A percentile compares a stretch with the other conserved stretches of the same genome.
Evolutionary conservation across 179 eudicot species (phyloP).

Genomic region (Camellia oleifera): DNA sequence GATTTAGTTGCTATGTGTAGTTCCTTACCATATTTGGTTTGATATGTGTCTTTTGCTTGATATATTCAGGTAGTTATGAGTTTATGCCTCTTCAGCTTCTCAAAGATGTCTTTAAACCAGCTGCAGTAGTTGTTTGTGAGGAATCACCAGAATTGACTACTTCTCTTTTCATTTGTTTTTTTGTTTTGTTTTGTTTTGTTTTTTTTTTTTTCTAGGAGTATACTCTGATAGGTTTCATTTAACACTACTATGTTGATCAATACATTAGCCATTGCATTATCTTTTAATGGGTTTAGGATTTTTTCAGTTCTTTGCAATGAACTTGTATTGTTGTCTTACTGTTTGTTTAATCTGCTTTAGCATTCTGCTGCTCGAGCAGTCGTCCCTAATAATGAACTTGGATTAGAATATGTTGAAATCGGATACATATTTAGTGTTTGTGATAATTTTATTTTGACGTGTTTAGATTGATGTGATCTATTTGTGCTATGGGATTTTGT

Average conservation of each 20-base stretch:
- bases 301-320: not conserved
- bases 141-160: not conserved
- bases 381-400: not conserved
- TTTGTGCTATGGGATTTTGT: not conserved
- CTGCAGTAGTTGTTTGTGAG: not conserved
- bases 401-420: not conserved
- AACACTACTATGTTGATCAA: not conserved
- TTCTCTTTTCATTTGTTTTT: not conserved
- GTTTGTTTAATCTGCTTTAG: not conserved
- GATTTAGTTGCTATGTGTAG: not conserved
- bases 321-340: not conserved
- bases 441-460: not conserved
- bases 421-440: not conserved
- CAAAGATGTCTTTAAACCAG: slow-evolving; percentile 7
- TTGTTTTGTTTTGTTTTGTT: not conserved
- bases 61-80: not conserved
- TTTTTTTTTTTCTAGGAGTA: not conserved
- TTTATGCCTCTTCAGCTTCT: not conserved
- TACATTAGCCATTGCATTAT: not conserved
- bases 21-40: not conserved
- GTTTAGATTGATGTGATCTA: no score
- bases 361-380: not conserved
- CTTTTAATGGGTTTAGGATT: not conserved
- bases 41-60: not conserved
- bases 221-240: not conserved